These are phyloP conservation scores for Cryomyces antarcticus DNA, from an alignment of 495 filamentous ascomycete species.

Conservation along the genomic window DNA sequence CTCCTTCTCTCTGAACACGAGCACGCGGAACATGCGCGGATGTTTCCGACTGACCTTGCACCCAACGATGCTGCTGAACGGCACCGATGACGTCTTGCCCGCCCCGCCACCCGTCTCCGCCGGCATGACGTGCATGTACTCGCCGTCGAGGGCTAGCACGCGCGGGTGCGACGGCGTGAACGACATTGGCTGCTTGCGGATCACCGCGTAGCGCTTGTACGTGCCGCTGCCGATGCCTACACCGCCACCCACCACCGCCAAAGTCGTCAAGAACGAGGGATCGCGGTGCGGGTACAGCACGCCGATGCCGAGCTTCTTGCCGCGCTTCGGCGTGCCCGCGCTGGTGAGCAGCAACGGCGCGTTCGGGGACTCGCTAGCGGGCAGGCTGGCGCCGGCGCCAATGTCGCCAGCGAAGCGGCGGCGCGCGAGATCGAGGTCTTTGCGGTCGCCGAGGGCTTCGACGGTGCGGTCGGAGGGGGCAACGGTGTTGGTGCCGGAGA, in stretches of 20 bases:
- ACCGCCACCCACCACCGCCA: no score
- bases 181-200: slow-evolving; percentile 84
- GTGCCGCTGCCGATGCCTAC: slow-evolving; percentile 21
- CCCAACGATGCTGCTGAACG: slow-evolving; percentile 80
- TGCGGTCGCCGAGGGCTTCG: slow-evolving; percentile 63
- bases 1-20: slow-evolving; percentile 65
- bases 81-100: slow-evolving; percentile 73
- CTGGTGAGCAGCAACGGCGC: slow-evolving; percentile 42
- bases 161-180: slow-evolving; percentile 71
- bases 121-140: slow-evolving; percentile 91
- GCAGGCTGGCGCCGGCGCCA: slow-evolving; percentile 53
- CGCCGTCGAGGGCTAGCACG: slow-evolving; percentile 75
- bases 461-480: slow-evolving; percentile 75
- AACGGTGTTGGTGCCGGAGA: slow-evolving; percentile 65
- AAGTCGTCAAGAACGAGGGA: slow-evolving; percentile 30
- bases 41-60: slow-evolving; percentile 83
- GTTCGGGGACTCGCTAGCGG: slow-evolving; percentile 64
- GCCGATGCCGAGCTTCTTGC: slow-evolving; percentile 16
- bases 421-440: slow-evolving; percentile 69
- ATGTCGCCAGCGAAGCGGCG: slow-evolving; percentile 70
- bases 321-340: slow-evolving; percentile 48
- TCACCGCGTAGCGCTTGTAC: slow-evolving; percentile 76
- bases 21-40: slow-evolving; percentile 75
- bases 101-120: slow-evolving; percentile 26
- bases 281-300: slow-evolving; percentile 55